Base-by-base conservation (phyloP, 202 grass and related monocot genomes). In the Musa balbisiana region DNA sequence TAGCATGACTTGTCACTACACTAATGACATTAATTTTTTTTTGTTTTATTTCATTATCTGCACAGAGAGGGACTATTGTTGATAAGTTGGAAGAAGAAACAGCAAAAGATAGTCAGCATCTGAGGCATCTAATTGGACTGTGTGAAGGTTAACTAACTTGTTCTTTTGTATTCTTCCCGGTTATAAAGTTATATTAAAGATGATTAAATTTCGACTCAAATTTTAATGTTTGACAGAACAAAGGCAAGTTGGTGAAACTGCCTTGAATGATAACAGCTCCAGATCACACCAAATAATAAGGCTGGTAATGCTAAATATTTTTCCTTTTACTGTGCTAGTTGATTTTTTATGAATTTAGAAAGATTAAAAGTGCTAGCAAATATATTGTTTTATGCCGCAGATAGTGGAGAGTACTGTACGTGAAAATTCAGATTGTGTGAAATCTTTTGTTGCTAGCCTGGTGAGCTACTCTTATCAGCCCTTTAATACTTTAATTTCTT, bases 211-310 rank as follows among this genome's bases (percentile, higher is more conserved):
- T 12, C 33, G 8, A n/a, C 69, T 56, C 26, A 20, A 52, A 52
- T 19, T 21, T 69, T 53, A 43, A 33, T 55, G 62, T 52, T 72
- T 53, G 27, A 71, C 89, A 99, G 95, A 86, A 80, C 91, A 99
- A 95, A 99, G 91, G 78, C 95, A 99, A 71, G 91, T 99, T 64
- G 95, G 91, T 66, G 95, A 99, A 85, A 99, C 95, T n/a, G 95
- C 90, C 74, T 81, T 93, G 71, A 99, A 99, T 83, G 89, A 94
- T 62, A 90, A 79, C 71, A 99, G 95, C 73, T 99, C 95, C 79
- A 86, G 91, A 55, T 99, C 95, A 29, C 95, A 99, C 80, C 95
- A 99, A 92, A 99, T 99, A 84, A 99, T 99, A 86, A 92, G 91
- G 83, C 91, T 99, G 87, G 95, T 99, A 88, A 73, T 26, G 11